These are phyloP conservation scores for Polyporus tsugae DNA, from an alignment of 1,284 basidiomycete species.

Conservation along the genomic window DNA sequence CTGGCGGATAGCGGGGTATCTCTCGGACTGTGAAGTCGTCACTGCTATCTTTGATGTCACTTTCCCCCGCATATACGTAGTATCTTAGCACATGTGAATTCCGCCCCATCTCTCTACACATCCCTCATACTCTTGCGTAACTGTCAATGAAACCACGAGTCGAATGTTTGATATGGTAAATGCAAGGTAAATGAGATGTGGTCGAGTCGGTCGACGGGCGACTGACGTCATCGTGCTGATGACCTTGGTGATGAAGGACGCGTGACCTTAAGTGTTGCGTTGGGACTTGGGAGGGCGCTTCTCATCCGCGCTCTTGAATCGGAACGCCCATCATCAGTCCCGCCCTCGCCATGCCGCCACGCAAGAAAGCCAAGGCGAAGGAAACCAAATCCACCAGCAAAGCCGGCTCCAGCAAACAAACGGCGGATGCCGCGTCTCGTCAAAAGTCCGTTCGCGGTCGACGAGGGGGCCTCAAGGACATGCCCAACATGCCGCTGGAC, in stretches of 20 bases:
- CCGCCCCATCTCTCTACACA: too few species aligned
- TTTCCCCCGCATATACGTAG: too few species aligned
- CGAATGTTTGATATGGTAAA: too few species aligned
- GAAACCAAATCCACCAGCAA: neutral
- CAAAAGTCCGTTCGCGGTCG: conserved; percentile 5
- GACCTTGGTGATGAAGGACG: neutral
- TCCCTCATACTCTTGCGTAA: neutral
- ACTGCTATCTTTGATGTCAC: too few species aligned
- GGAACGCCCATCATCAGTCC: neutral
- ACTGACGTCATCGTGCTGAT: too few species aligned
- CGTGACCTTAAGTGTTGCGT: neutral
- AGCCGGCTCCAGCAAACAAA: neutral
- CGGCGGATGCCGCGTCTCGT: neutral
- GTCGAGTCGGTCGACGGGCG: too few species aligned
- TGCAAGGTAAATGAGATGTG: too few species aligned
- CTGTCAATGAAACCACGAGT: too few species aligned
- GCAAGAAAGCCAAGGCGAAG: neutral
- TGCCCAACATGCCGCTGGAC: conserved; percentile 39
- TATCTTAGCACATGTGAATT: too few species aligned
- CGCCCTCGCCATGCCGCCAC: neutral
- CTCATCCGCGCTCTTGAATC: neutral
- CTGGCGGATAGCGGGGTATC: too few species aligned
- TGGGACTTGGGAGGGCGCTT: neutral
- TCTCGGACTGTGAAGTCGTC: too few species aligned
- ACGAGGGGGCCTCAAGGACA: conserved; percentile 12